These are phyloP conservation scores for Cyclotella sp. DNA, from an alignment of 108 stramenopile species.

Conservation along the genomic window DNA sequence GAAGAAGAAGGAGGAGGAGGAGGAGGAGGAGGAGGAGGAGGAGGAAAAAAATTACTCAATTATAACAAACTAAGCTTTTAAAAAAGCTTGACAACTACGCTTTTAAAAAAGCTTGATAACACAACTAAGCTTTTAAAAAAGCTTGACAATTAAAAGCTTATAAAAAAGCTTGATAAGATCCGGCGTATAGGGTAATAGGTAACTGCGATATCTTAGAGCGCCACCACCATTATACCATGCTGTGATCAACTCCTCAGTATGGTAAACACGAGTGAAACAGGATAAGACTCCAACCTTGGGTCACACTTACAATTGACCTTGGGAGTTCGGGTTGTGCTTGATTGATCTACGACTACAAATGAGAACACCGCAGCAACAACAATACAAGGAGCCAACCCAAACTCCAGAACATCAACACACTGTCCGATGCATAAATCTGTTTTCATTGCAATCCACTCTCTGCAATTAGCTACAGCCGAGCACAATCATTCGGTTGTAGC, in stretches of 20 bases:
- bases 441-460: conserved; percentile 5
- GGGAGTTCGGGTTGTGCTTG: neutral
- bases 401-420: neutral
- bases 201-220: neutral
- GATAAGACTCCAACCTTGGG: neutral
- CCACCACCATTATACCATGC: neutral
- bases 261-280: neutral
- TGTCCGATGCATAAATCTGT: neutral
- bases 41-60: too few relatives aligned
- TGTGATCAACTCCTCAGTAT: neutral
- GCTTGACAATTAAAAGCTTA: too few relatives aligned
- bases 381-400: neutral
- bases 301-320: neutral
- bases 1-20: too few relatives aligned
- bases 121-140: too few relatives aligned
- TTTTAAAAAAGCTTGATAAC: too few relatives aligned
- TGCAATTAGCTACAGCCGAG: conserved; percentile 2
- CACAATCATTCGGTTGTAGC: neutral
- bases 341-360: neutral
- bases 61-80: too few relatives aligned
- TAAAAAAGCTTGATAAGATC: too few relatives aligned
- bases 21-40: too few relatives aligned
- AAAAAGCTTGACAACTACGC: too few relatives aligned
- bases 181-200: too few relatives aligned
- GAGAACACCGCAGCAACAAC: neutral